phyloP scores from a whole-genome alignment of 352 stramenopile genomes.

The Aphanomyces cochlioides region DNA sequence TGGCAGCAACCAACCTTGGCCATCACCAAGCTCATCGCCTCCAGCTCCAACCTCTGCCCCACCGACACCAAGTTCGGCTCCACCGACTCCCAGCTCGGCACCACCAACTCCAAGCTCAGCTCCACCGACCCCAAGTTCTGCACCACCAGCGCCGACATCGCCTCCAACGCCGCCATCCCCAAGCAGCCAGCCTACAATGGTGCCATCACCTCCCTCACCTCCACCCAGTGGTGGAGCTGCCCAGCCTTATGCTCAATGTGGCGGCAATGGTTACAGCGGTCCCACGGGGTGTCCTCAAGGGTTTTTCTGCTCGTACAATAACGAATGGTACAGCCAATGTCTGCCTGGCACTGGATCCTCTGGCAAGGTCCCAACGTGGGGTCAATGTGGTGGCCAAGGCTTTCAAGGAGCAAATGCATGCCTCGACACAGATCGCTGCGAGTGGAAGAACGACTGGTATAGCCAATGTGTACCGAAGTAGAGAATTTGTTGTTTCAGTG shows the following conservation, averaged over 20 bases:
- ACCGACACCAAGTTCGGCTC: not conserved
- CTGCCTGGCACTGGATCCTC: no score
- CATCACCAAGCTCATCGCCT: not conserved
- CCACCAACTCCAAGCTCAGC: no score
- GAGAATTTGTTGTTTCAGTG: no score
- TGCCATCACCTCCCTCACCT: no score
- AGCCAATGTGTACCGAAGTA: slow-evolving; percentile 10
- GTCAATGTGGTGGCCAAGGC: slow-evolving; percentile 41
- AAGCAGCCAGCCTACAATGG: no score
- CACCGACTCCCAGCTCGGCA: not conserved
- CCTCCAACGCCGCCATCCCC: no score
- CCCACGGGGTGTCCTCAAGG: slow-evolving; percentile 32
- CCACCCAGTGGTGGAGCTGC: not conserved
- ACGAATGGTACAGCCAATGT: slow-evolving; percentile 17
- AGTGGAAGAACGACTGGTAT: slow-evolving; percentile 22
- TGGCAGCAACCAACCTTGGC: not conserved
- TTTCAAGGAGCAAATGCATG: slow-evolving; percentile 27
- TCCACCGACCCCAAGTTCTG: no score
- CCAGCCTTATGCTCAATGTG: no score
- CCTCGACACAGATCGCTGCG: slow-evolving; percentile 33
- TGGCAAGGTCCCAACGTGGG: no score
- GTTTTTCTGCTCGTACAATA: slow-evolving; percentile 28
- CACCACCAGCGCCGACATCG: no score
- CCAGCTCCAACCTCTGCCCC: not conserved
- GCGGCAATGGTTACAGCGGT: slow-evolving; percentile 30